Evolutionary conservation across 2,329 filamentous ascomycete genomes (phyloP), one percentile per base, ranked within the genome.

Genomic region (Cytospora paraplurivora): DNA sequence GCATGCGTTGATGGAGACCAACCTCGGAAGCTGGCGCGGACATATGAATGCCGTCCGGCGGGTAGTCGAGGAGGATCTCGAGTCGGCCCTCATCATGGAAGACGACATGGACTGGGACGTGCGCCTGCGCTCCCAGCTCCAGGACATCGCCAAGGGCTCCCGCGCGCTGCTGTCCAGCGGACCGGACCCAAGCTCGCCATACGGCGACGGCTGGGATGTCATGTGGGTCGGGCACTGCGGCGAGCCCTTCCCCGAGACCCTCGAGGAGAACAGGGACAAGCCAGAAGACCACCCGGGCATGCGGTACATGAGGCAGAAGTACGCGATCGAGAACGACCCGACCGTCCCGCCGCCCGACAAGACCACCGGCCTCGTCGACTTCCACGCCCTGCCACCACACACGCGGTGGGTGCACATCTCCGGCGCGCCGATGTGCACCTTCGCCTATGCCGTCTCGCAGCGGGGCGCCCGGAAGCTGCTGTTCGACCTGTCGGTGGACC

Each of bases 221-320:
- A 73, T 84, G 17, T 83, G 81, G 81, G 71, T 84, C 3, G 82
- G 82, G 19, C 78, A 80, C 63, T 84, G 81, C 67, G 77, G 77
- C 35, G 74, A 72, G 50, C 69, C 71, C 10, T 74, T 77, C 59
- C 73, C 73, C 5, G 59, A 65, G 41, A 44, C 38, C 41, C 59
- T 65, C 11, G 63, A 65, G 1, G 59, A 65, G 63, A 71, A 72
- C 27, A 65, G 68, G 62, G 67, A 68, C 15, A 72, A 70, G 38
- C 68, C 68, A 4, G 35, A 56, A 3, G 63, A 70, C 19, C 66
- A 70, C 52, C 59, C 66, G 5, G 67, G 67, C 13, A 61, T 70
- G 8, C 60, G 41, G 44, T 70, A 70, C 35, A 70, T 72, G 67
- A 67, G 68, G 47, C 69, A 66, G 17, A 72, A 71, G 27, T 72